phyloP scores from a whole-genome alignment of 148 eudicot genomes.

The Bassia scoparia region DNA sequence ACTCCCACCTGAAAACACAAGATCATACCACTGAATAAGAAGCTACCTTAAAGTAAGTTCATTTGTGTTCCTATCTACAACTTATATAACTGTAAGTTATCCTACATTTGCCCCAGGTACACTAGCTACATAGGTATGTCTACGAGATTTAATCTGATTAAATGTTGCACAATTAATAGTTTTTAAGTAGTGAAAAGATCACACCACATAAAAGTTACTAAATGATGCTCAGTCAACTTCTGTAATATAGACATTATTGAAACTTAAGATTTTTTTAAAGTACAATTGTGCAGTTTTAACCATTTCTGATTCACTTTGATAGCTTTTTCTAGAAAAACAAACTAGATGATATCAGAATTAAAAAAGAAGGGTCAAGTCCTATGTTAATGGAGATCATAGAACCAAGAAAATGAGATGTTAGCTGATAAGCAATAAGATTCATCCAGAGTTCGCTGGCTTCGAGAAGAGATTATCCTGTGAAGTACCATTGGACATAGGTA shows the following conservation, averaged over 20 bases:
- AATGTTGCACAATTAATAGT: neutral
- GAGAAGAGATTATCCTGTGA: neutral
- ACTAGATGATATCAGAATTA: neutral
- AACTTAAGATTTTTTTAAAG: neutral
- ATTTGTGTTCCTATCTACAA: neutral
- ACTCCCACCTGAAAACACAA: constrained; percentile 39
- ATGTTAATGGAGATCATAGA: neutral
- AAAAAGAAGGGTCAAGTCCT: no score
- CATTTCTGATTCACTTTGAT: neutral
- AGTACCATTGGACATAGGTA: neutral
- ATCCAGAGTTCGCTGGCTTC: neutral
- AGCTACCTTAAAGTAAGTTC: neutral
- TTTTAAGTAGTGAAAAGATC: neutral
- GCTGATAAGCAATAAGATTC: neutral
- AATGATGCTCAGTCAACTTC: neutral
- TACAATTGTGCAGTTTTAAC: neutral
- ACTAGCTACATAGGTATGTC: neutral
- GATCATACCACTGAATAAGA: constrained; percentile 10
- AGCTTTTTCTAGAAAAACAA: no score
- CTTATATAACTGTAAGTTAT: neutral
- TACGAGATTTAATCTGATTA: neutral
- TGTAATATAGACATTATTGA: neutral
- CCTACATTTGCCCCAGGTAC: neutral
- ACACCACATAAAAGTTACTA: neutral
- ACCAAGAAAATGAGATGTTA: neutral